A percentile compares a stretch with the other conserved stretches of the same genome.
Conservation (phyloP, 768 basidiomycete species). For the Xanthoconium stramineum region DNA sequence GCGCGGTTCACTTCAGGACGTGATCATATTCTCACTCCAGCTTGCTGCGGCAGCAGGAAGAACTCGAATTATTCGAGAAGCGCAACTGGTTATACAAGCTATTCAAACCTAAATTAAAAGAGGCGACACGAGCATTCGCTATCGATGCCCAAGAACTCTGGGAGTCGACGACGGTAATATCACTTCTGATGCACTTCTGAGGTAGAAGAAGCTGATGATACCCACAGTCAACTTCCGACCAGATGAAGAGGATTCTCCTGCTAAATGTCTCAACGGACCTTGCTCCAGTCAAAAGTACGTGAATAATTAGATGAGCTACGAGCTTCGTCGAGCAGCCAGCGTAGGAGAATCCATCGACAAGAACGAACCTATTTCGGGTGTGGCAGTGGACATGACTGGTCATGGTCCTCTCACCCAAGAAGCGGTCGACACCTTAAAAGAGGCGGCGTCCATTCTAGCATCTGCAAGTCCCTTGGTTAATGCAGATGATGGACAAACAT, state of each 20-base stretch:
- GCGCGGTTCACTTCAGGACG: neutral
- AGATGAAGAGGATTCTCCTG: neutral
- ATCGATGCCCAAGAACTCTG: neutral
- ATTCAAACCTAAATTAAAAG: neutral
- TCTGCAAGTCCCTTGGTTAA: neutral
- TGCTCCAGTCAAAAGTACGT: neutral
- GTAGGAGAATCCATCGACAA: neutral
- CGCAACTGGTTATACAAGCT: neutral
- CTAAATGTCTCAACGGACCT: neutral
- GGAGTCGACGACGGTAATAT: neutral
- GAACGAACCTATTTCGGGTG: neutral
- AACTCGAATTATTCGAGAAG: neutral
- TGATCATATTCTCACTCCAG: neutral
- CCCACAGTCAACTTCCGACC: constrained; percentile 3
- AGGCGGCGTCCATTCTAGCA: neutral
- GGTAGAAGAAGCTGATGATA: neutral
- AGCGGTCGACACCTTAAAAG: neutral
- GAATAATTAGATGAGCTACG: neutral
- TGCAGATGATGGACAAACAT: neutral
- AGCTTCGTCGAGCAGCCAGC: neutral
- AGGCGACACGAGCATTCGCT: neutral
- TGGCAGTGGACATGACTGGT: neutral
- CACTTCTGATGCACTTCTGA: neutral
- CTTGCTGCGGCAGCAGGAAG: neutral
- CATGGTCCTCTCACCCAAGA: neutral